These are phyloP conservation scores for Tetrapisispora phaffii DNA, from an alignment of 805 yeast genomes.

Conservation along the genomic window DNA sequence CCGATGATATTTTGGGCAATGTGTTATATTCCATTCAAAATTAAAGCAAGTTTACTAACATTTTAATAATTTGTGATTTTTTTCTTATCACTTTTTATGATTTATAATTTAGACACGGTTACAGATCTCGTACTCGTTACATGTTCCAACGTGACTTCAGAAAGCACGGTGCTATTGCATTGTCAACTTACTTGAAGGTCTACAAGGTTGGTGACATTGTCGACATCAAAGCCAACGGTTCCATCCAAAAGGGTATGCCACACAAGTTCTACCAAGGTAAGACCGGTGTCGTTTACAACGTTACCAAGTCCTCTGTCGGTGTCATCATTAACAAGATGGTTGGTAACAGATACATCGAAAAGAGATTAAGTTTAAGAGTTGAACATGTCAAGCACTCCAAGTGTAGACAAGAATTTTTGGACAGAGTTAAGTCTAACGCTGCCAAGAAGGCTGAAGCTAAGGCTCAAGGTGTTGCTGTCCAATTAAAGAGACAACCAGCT, in stretches of 20 bases:
- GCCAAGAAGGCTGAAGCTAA: constrained; percentile 89
- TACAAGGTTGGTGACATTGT: constrained; percentile 99
- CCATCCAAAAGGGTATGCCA: constrained; percentile 99
- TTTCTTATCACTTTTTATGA: constrained; percentile 30
- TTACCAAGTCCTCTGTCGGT: constrained; percentile 97
- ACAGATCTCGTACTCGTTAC: constrained; percentile 99
- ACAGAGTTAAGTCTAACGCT: constrained; percentile 97
- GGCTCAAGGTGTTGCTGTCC: constrained; percentile 81
- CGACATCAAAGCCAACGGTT: constrained; percentile 98
- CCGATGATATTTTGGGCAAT: no score
- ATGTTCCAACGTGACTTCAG: constrained; percentile 99
- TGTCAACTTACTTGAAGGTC: constrained; percentile 94
- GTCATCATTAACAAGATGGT: constrained; percentile 96
- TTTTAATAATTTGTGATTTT: constrained; percentile 58
- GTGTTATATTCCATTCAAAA: constrained; percentile 95
- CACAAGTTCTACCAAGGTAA: constrained; percentile 99
- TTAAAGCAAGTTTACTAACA: constrained; percentile 70
- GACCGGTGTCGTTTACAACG: constrained; percentile 98
- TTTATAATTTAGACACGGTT: constrained; percentile 72
- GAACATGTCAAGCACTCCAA: constrained; percentile 99
- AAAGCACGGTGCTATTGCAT: constrained; percentile 83
- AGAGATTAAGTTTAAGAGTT: constrained; percentile 96
- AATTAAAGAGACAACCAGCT: constrained; percentile 97
- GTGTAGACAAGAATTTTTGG: constrained; percentile 98
- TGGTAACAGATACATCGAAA: constrained; percentile 97